Evolutionary conservation across 176 grass and related monocot genomes (phyloP).

Genomic region (Poa pratensis): DNA sequence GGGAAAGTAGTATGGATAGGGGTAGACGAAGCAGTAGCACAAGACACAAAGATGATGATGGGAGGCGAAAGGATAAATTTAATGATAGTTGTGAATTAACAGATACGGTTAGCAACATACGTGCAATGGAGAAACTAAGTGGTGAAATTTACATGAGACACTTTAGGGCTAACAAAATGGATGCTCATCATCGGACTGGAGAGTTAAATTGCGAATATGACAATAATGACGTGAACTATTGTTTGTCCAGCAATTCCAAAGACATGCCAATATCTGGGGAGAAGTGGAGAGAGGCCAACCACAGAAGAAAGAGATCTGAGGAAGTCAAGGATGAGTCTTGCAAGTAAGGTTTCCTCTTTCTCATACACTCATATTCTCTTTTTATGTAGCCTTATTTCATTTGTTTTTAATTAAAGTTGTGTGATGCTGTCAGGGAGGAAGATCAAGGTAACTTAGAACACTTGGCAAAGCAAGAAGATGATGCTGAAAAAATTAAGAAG

Average conservation of each 20-base stretch:
- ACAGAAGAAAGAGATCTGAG: constrained; percentile 42
- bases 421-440: constrained; percentile 63
- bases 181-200: constrained; percentile 21
- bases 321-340: constrained; percentile 53
- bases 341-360: constrained; percentile 48
- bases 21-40: constrained; percentile 56
- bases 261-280: constrained; percentile 43
- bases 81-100: constrained; percentile 48
- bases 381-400: constrained; percentile 1
- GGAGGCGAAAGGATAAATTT: constrained; percentile 49
- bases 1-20: constrained; percentile 55
- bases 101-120: constrained; percentile 35
- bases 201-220: constrained; percentile 46
- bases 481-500: constrained; percentile 84
- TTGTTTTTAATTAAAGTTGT: neutral
- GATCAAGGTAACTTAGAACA: constrained; percentile 79
- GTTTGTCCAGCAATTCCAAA: constrained; percentile 45
- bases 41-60: constrained; percentile 55
- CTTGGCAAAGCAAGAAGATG: constrained; percentile 85
- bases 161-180: constrained; percentile 39
- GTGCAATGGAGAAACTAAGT: constrained; percentile 44
- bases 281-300: constrained; percentile 43
- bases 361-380: constrained; percentile 15
- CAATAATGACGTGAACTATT: constrained; percentile 45
- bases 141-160: constrained; percentile 42